Percentiles rank a stretch among this genome's conserved stretches.
phyloP scores from a whole-genome alignment of 2,329 filamentous ascomycete species.

The Sclerotinia subarctica region DNA sequence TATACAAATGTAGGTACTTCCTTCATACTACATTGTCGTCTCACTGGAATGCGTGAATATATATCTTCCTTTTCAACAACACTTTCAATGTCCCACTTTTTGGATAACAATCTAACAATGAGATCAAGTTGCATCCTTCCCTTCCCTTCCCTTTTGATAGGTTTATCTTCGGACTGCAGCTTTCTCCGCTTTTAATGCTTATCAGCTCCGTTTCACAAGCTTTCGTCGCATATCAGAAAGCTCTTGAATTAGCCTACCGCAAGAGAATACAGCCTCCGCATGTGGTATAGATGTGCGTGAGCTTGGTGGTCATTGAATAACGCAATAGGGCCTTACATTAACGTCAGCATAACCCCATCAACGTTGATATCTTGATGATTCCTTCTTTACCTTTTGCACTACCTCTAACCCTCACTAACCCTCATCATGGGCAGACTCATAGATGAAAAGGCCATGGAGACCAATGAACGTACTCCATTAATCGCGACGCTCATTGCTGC shows the following conservation, averaged over 20 bases:
- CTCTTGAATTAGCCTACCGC: neutral
- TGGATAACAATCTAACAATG: neutral
- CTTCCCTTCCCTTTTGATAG: neutral
- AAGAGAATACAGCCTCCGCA: neutral
- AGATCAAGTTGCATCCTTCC: too few relatives aligned
- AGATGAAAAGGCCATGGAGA: conserved; percentile 14
- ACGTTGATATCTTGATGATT: neutral
- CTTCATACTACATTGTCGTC: too few relatives aligned
- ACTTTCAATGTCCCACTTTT: too few relatives aligned
- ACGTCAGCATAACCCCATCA: neutral
- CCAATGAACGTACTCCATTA: conserved; percentile 58
- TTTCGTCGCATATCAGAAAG: neutral
- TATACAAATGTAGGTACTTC: too few relatives aligned
- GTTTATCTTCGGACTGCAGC: neutral
- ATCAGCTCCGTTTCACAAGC: neutral
- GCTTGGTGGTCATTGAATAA: neutral
- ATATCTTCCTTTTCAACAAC: neutral
- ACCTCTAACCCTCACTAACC: neutral
- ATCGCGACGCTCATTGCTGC: conserved; percentile 60
- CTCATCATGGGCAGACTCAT: conserved; percentile 12
- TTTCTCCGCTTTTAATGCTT: neutral
- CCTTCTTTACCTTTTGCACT: neutral
- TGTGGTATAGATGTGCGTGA: neutral
- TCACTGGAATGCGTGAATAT: neutral
- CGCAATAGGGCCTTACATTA: neutral